phyloP scores from a whole-genome alignment of 345 rosid species.

The Syzygium aromaticum region DNA sequence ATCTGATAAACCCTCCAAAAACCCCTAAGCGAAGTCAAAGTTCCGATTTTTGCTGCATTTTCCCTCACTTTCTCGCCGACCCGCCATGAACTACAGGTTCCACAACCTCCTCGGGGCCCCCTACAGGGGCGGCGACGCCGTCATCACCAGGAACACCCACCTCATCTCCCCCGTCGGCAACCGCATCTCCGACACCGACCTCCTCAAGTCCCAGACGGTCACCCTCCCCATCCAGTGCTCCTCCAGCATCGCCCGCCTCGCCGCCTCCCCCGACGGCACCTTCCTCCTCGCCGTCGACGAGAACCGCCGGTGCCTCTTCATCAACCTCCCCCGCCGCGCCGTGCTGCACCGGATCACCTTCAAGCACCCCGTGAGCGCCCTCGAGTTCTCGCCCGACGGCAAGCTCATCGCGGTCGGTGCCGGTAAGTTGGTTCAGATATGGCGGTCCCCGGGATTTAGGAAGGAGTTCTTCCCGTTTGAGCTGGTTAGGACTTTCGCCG shows the following conservation, averaged over 20 bases:
- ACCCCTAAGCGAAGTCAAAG: neutral
- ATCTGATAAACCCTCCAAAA: neutral
- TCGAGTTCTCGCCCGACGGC: constrained; percentile 75
- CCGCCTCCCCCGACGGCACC: constrained; percentile 67
- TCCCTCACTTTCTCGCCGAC: neutral
- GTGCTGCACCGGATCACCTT: constrained; percentile 71
- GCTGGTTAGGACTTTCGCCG: constrained; percentile 68
- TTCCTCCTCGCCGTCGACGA: constrained; percentile 82
- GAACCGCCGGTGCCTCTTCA: constrained; percentile 64
- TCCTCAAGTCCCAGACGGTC: constrained; percentile 54
- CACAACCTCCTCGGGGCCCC: constrained; percentile 88
- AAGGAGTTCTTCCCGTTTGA: constrained; percentile 68
- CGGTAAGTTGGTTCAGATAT: constrained; percentile 82
- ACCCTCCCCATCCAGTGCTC: constrained; percentile 64
- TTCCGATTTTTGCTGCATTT: neutral
- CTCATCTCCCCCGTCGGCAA: constrained; percentile 84
- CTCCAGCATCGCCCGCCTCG: constrained; percentile 61
- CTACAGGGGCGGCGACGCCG: constrained; percentile 80
- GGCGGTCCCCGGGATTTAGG: constrained; percentile 82
- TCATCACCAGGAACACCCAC: constrained; percentile 48
- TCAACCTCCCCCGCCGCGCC: constrained; percentile 67
- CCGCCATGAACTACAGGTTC: constrained; percentile 68
- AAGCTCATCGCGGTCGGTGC: constrained; percentile 63
- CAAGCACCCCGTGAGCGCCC: constrained; percentile 42
- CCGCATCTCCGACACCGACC: constrained; percentile 87